Conservation (phyloP, 2,329 filamentous ascomycete genomes). For the Paecilomyces fulvus region DNA sequence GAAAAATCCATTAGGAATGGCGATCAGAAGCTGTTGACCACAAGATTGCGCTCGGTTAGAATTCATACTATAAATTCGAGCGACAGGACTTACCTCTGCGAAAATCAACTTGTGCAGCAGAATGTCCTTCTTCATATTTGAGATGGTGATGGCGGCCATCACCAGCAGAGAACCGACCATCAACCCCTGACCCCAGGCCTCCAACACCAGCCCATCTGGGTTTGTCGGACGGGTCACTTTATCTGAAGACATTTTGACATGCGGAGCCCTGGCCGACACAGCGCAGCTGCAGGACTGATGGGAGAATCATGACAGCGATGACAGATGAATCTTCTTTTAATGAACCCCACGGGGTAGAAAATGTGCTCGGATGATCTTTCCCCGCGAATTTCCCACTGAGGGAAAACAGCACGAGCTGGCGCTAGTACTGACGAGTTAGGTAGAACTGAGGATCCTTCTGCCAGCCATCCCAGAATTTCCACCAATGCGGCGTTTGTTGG, state of each 20-base stretch:
- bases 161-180: constrained; percentile 43
- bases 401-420: background rate
- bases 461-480: background rate
- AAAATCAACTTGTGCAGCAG: constrained; percentile 45
- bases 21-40: constrained; percentile 43
- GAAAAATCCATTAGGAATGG: constrained; percentile 51
- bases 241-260: background rate
- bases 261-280: background rate
- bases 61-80: background rate
- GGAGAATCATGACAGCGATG: background rate
- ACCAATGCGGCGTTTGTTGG: background rate
- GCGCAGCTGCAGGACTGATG: background rate
- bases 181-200: constrained; percentile 42
- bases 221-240: constrained; percentile 10
- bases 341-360: background rate
- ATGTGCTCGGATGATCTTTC: background rate
- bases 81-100: constrained; percentile 32
- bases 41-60: background rate
- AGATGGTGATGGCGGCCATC: constrained; percentile 41
- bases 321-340: background rate
- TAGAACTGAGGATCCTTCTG: background rate
- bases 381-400: background rate
- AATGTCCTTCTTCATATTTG: constrained; percentile 43
- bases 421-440: background rate
- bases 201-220: constrained; percentile 31